Percentiles rank a stretch among this genome's conserved stretches.
Evolutionary conservation across 176 grass and related monocot species (phyloP).

Genomic region (Carex scoparia): DNA sequence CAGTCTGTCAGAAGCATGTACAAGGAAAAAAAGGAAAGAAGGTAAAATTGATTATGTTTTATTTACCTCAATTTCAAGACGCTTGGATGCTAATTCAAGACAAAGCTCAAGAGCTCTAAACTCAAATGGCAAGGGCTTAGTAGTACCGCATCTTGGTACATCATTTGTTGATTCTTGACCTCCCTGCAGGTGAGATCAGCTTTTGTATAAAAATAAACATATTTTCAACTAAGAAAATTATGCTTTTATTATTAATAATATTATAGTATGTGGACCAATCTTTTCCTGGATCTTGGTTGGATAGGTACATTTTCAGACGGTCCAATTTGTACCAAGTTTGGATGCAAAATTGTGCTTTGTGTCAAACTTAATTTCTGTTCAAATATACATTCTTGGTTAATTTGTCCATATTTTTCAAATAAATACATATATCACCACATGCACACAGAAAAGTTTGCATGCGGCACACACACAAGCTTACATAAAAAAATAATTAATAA

Average conservation of each 20-base stretch:
- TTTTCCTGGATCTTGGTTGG: neutral
- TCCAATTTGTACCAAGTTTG: neutral
- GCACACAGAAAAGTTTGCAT: neutral
- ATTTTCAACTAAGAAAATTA: neutral
- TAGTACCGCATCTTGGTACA: neutral
- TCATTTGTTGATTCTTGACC: neutral
- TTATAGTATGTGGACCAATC: neutral
- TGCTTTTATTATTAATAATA: neutral
- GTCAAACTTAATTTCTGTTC: neutral
- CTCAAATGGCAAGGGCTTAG: slow-evolving; percentile 55
- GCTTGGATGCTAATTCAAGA: slow-evolving; percentile 53
- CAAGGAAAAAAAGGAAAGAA: neutral
- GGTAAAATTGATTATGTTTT: neutral
- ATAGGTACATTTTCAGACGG: neutral
- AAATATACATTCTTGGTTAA: neutral
- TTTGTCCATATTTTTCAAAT: neutral
- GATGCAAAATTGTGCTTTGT: neutral
- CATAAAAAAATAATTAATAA: neutral
- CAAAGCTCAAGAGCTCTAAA: slow-evolving; percentile 68
- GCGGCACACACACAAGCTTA: no score
- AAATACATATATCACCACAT: neutral
- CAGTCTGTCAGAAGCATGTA: neutral
- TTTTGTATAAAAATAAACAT: neutral
- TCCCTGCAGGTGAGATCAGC: neutral
- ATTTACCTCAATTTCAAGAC: slow-evolving; percentile 2